A percentile compares a stretch with the other conserved stretches of the same genome.
Conservation (phyloP, 2,329 filamentous ascomycete genomes). For the Zymoseptoria passerinii region DNA sequence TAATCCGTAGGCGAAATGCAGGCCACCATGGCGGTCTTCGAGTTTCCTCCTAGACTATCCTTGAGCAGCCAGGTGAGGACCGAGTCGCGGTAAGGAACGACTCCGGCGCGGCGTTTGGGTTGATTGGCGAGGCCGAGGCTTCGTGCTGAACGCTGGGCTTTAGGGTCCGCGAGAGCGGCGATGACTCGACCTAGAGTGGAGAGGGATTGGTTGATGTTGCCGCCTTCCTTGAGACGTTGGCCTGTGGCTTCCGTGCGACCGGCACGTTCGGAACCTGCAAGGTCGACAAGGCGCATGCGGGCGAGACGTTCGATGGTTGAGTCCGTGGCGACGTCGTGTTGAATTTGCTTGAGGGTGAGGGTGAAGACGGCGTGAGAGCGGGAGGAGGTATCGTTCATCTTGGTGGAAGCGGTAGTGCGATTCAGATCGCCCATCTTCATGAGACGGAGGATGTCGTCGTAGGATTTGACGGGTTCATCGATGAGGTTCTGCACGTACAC, state of each 20-base stretch:
- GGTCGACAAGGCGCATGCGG: constrained; percentile 86
- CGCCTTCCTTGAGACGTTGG: constrained; percentile 80
- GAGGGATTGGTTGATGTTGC: constrained; percentile 98
- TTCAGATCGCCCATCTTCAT: constrained; percentile 87
- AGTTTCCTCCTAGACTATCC: constrained; percentile 91
- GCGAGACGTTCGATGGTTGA: constrained; percentile 93
- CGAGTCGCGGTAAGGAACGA: constrained; percentile 90
- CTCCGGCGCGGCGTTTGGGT: constrained; percentile 41
- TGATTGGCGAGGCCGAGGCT: constrained; percentile 40
- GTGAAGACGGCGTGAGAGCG: constrained; percentile 97
- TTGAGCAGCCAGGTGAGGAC: constrained; percentile 80
- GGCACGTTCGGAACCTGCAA: constrained; percentile 89
- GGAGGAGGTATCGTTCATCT: constrained; percentile 98
- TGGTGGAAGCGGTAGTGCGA: constrained; percentile 84
- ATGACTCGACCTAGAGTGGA: constrained; percentile 94
- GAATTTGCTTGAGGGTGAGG: constrained; percentile 95
- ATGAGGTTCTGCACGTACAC: constrained; percentile 96
- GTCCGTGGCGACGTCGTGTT: constrained; percentile 94
- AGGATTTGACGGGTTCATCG: constrained; percentile 81
- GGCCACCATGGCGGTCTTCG: constrained; percentile 98
- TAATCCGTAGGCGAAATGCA: constrained; percentile 95
- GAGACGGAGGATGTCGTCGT: constrained; percentile 76
- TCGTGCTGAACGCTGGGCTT: constrained; percentile 36
- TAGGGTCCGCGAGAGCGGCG: constrained; percentile 71
- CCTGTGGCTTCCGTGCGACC: constrained; percentile 95